These are phyloP conservation scores for Mariannaea sp. DNA, from an alignment of 2,329 filamentous ascomycete species.

Conservation along the genomic window DNA sequence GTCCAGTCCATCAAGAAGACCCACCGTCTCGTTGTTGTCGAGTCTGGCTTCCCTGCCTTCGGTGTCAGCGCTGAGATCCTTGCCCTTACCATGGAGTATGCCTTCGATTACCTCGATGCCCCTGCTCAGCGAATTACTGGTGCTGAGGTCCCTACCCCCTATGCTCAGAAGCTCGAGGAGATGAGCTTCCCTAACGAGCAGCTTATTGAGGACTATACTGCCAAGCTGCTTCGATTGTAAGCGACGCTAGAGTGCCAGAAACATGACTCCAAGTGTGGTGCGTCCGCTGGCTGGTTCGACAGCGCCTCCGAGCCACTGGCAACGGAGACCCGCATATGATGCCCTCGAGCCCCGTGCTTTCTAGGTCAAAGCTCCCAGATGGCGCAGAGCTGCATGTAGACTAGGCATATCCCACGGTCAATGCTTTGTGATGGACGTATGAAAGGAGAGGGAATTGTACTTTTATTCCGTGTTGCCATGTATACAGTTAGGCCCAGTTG, in stretches of 20 bases:
- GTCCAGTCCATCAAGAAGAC: conserved; percentile 99
- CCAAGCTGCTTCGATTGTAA: conserved; percentile 85
- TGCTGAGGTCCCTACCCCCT: conserved; percentile 95
- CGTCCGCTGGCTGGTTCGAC: conserved; percentile 19
- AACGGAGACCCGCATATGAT: conserved; percentile 24
- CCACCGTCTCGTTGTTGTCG: conserved; percentile 84
- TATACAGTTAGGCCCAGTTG: conserved; percentile 42
- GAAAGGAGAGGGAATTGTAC: conserved; percentile 46
- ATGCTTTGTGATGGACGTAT: conserved; percentile 44
- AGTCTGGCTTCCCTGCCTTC: conserved; percentile 95
- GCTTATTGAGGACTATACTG: conserved; percentile 84
- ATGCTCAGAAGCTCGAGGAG: conserved; percentile 90
- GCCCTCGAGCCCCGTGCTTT: conserved; percentile 21
- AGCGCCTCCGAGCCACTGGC: conserved; percentile 17
- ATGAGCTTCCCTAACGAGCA: conserved; percentile 92
- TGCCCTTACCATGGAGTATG: conserved; percentile 95
- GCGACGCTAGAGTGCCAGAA: conserved; percentile 14
- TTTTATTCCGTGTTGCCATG: conserved; percentile 49
- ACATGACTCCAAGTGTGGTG: conserved; percentile 21
- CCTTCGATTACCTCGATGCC: conserved; percentile 94
- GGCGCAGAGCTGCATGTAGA: conserved; percentile 27
- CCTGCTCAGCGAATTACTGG: conserved; percentile 94
- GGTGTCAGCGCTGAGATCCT: conserved; percentile 93
- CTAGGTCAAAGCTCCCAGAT: conserved; percentile 24
- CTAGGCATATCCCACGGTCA: conserved; percentile 33